phyloP scores from a whole-genome alignment of 805 yeast genomes.

The Ogataea henricii region DNA sequence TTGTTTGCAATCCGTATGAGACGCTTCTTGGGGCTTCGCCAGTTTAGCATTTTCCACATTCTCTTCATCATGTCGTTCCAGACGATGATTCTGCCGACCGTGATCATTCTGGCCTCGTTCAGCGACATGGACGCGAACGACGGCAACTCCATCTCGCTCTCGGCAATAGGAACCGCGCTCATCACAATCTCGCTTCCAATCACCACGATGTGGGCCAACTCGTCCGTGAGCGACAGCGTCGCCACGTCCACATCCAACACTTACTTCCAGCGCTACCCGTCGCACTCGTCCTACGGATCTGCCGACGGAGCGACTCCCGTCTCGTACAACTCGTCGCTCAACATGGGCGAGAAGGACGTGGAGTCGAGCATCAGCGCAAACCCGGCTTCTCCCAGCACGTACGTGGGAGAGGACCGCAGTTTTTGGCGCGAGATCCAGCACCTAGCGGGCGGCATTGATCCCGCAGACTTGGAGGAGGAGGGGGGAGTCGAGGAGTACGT shows the following conservation, averaged over 20 bases:
- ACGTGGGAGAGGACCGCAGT: constrained; percentile 17
- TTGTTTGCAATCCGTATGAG: constrained; percentile 69
- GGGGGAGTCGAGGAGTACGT: constrained; percentile 17
- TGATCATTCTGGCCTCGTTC: constrained; percentile 58
- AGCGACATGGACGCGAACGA: constrained; percentile 39
- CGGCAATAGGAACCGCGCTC: constrained; percentile 58
- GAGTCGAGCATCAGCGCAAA: constrained; percentile 14
- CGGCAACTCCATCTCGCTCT: constrained; percentile 39
- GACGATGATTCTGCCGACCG: constrained; percentile 77
- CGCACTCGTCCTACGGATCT: constrained; percentile 18
- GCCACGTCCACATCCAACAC: constrained; percentile 42
- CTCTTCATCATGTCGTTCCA: constrained; percentile 80
- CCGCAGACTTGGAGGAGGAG: constrained; percentile 22
- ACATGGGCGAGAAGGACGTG: constrained; percentile 14
- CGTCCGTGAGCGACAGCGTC: constrained; percentile 52
- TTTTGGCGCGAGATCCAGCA: constrained; percentile 36
- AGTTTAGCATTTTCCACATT: constrained; percentile 81
- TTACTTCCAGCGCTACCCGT: constrained; percentile 21
- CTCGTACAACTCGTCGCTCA: constrained; percentile 11
- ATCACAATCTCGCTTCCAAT: constrained; percentile 77
- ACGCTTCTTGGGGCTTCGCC: constrained; percentile 73
- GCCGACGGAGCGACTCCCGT: constrained; percentile 14
- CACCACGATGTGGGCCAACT: constrained; percentile 86
- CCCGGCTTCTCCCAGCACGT: constrained; percentile 21
- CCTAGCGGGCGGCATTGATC: constrained; percentile 32